Conservation (phyloP, 2,329 filamentous ascomycete genomes). For the Aspergillus proliferans region DNA sequence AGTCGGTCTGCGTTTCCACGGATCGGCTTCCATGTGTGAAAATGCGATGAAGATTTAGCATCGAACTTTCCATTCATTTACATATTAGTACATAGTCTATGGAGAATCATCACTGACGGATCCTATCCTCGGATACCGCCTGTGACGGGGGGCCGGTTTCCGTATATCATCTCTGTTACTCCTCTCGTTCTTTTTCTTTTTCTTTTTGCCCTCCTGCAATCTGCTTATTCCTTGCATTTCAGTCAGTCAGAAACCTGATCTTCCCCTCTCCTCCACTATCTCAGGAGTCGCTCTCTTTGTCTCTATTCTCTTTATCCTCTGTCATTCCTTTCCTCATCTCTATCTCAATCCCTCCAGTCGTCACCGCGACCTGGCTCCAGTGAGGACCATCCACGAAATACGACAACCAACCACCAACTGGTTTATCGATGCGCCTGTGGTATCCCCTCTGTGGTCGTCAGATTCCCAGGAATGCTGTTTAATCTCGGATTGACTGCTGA, state of each 20-base stretch:
- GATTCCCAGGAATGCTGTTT: slow-evolving; percentile 29
- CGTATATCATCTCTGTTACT: background rate
- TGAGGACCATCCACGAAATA: too few relatives aligned
- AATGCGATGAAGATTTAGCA: too few relatives aligned
- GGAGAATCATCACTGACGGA: too few relatives aligned
- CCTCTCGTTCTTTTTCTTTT: background rate
- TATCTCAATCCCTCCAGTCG: background rate
- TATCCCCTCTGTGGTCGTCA: background rate
- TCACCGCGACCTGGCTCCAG: background rate
- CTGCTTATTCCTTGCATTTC: background rate
- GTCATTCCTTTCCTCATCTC: background rate
- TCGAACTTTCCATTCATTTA: too few relatives aligned
- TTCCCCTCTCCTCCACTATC: background rate
- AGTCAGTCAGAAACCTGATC: background rate
- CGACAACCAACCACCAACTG: too few relatives aligned
- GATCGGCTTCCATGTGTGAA: background rate
- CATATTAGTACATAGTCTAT: too few relatives aligned
- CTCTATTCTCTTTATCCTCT: background rate
- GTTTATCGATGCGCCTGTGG: background rate
- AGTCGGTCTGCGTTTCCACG: background rate
- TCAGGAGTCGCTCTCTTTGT: background rate
- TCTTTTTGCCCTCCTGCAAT: background rate
- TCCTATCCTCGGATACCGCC: too few relatives aligned
- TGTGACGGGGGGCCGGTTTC: too few relatives aligned
- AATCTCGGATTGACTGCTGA: slow-evolving; percentile 40